Base-by-base conservation (phyloP, 164 flowering plant genomes). In the Chloranthus sessilifolius region DNA sequence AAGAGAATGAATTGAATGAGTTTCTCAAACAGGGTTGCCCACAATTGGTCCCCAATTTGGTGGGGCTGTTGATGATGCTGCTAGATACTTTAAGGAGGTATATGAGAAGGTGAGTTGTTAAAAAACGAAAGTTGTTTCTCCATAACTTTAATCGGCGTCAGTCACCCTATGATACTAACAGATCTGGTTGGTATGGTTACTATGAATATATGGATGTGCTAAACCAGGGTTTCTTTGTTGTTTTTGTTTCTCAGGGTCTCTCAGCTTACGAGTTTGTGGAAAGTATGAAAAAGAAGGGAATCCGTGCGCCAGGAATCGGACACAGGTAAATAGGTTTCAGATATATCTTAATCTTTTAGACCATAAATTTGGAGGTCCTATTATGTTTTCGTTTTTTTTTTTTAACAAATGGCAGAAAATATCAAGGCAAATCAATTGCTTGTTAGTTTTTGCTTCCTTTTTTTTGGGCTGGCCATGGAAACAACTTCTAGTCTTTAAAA, bases 1-100 rank as follows among this genome's bases (percentile, higher is more conserved):
- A n/a, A n/a, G n/a, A n/a, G n/a, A n/a, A n/a, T n/a, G 11, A 40
- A 21, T 24, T 20, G 34, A 26, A 7, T n/a, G 14, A n/a, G 9
- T 23, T 27, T 58, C 16, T 75, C 41, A 49, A 67, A 72, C 76
- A 91, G 98, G 97, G 60, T 69, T 94, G 72, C 78, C 89, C 16
- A 92, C 99, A 28, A 92, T 92, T 69, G 99, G 99, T 57, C 99
- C 99, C 10, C 73, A 95, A 64, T 92, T 92, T 72, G 99, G 99
- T 62, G 99, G 99, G 19, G 99, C 99, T 33, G 77, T 92, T 68
- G 99, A 92, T 68, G 99, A 88, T 73, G 99, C 99, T 51, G 99
- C 99, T 31, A 72, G 95, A 45, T 92, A 88, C 70, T 92, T 92
- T 63, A 92, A 92, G 75, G 95, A 89, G 62, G 97, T 95, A 43